These are phyloP conservation scores for Mortierella sp. DNA, from an alignment of 371 early-diverging fungal genomes.

Conservation along the genomic window DNA sequence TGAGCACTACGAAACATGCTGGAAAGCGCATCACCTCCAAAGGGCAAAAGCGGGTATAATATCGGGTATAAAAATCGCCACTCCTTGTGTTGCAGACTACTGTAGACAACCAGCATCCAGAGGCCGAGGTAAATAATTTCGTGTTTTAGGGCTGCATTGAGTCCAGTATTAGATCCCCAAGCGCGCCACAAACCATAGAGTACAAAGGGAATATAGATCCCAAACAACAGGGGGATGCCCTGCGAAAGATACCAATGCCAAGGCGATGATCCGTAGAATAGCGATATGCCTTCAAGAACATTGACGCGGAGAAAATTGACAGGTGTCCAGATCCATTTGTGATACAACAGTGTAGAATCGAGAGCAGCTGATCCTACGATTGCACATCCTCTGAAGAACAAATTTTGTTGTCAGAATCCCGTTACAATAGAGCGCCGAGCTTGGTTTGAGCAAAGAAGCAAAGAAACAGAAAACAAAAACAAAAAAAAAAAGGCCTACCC, in stretches of 20 bases:
- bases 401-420: conserved; percentile 4
- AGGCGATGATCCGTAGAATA: conserved; percentile 91
- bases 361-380: conserved; percentile 63
- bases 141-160: conserved; percentile 28
- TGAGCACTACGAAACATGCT: conserved; percentile 24
- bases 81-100: conserved; percentile 91
- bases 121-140: conserved; percentile 54
- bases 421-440: neutral
- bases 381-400: conserved; percentile 50
- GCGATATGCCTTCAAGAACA: conserved; percentile 78
- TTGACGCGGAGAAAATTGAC: conserved; percentile 85
- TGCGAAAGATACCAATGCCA: conserved; percentile 92
- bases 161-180: conserved; percentile 13
- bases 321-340: conserved; percentile 73
- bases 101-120: conserved; percentile 76
- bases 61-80: conserved; percentile 92
- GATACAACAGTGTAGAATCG: conserved; percentile 72
- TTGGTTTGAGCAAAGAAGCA: neutral
- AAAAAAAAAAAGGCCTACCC: conserved; percentile 16
- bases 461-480: neutral
- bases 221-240: conserved; percentile 83
- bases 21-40: conserved; percentile 70
- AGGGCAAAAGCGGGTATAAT: conserved; percentile 79
- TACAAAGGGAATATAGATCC: conserved; percentile 78
- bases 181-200: conserved; percentile 59